Evolutionary conservation across 163 green algal genomes (phyloP).

Genomic region (Scenedesmus sp.): DNA sequence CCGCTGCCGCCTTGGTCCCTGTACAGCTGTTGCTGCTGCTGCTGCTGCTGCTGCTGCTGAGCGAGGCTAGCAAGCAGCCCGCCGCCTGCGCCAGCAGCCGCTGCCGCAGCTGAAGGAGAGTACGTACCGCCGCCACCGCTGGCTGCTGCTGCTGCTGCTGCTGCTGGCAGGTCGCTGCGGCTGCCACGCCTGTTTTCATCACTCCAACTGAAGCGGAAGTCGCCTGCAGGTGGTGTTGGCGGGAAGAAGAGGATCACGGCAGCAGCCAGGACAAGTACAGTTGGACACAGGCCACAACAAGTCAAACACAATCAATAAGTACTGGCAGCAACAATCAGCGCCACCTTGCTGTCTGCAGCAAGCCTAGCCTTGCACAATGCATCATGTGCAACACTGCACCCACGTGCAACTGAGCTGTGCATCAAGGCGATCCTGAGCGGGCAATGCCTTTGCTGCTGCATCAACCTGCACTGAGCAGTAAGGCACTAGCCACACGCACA

Average conservation of each 20-base stretch:
- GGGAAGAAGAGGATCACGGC: background rate
- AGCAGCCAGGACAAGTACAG: no score
- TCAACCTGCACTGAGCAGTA: background rate
- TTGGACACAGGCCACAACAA: no score
- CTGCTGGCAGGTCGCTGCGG: constrained; percentile 20
- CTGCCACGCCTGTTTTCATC: constrained; percentile 47
- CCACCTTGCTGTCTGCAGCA: no score
- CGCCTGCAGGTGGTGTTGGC: constrained; percentile 6
- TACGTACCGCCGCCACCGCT: background rate
- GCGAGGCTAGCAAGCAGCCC: constrained; percentile 12
- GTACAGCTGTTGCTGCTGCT: background rate
- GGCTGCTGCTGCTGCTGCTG: constrained; percentile 25
- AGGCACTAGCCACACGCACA: background rate
- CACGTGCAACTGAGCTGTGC: background rate
- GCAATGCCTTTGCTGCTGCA: background rate
- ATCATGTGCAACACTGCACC: background rate
- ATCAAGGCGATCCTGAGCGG: background rate
- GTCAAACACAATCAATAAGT: no score
- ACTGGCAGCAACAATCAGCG: no score
- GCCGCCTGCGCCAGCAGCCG: background rate
- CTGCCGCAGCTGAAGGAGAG: background rate
- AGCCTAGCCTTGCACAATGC: no score
- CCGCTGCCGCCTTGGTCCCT: background rate
- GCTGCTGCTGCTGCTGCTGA: constrained; percentile 45
- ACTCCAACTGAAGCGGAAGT: constrained; percentile 38